Conservation (phyloP, 176 grass and related monocot genomes). For the Triticum dicoccoides region DNA sequence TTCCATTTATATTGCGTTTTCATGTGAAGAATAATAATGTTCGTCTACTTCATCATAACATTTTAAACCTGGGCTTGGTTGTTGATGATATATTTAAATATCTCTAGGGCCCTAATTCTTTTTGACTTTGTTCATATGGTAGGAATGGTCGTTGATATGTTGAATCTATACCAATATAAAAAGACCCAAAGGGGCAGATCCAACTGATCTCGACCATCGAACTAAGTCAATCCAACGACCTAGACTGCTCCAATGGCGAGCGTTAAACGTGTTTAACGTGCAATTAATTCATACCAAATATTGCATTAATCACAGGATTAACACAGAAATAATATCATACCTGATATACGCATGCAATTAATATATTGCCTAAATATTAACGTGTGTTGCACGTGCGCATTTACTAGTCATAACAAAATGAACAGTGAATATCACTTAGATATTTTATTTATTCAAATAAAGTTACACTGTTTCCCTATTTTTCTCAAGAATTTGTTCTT, state of each 20-base stretch:
- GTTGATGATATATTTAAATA: neutral
- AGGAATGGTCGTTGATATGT: neutral
- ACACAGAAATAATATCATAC: too few relatives aligned
- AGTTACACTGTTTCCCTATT: neutral
- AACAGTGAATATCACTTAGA: neutral
- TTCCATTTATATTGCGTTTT: neutral
- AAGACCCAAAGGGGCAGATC: too few relatives aligned
- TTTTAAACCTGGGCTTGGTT: neutral
- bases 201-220: too few relatives aligned
- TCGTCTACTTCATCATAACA: neutral
- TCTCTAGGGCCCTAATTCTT: neutral
- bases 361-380: too few relatives aligned
- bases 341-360: too few relatives aligned
- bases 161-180: neutral
- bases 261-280: too few relatives aligned
- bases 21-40: neutral
- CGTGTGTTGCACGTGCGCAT: too few relatives aligned
- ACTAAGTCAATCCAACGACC: too few relatives aligned
- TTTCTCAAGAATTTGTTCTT: neutral
- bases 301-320: too few relatives aligned
- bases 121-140: conserved; percentile 1
- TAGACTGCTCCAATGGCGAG: too few relatives aligned
- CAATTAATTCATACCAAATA: too few relatives aligned
- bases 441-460: conserved; percentile 12
- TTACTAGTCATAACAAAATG: neutral